Conservation (phyloP, 2,329 filamentous ascomycete species). For the Aspergillus tubingensis region DNA sequence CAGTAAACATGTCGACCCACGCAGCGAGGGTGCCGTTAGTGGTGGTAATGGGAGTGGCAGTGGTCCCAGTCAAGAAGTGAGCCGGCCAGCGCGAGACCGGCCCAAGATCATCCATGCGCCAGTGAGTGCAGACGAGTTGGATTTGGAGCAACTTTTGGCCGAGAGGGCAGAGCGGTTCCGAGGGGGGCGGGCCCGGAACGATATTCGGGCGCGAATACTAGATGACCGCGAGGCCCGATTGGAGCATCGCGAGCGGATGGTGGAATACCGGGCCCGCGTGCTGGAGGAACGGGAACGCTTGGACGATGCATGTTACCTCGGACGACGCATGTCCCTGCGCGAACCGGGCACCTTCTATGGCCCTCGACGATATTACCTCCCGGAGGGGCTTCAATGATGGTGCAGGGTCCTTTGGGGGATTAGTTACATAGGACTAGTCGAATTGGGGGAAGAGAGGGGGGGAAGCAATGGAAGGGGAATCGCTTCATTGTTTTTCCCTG, state of each 20-base stretch:
- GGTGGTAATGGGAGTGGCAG: neutral
- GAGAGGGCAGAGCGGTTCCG: slow-evolving; percentile 7
- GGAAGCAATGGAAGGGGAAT: neutral
- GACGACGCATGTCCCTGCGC: slow-evolving; percentile 20
- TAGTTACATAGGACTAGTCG: no score
- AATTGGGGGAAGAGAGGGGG: neutral
- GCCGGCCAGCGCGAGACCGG: slow-evolving; percentile 21
- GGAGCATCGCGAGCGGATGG: slow-evolving; percentile 26
- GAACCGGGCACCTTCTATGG: slow-evolving; percentile 18
- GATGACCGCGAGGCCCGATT: slow-evolving; percentile 30
- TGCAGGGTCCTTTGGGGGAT: no score
- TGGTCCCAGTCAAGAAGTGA: slow-evolving; percentile 11
- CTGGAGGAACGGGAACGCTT: slow-evolving; percentile 25
- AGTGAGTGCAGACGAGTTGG: slow-evolving; percentile 17
- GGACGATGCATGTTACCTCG: slow-evolving; percentile 14
- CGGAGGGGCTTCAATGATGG: slow-evolving; percentile 12
- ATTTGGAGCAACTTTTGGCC: slow-evolving; percentile 10
- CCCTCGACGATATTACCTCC: slow-evolving; percentile 17
- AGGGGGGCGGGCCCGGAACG: slow-evolving; percentile 21
- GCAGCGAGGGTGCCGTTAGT: slow-evolving; percentile 6
- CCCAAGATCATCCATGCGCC: slow-evolving; percentile 23
- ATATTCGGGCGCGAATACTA: slow-evolving; percentile 31
- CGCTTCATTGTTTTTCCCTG: slow-evolving; percentile 9
- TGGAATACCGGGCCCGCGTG: slow-evolving; percentile 24
- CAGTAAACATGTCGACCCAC: slow-evolving; percentile 17